phyloP scores from a whole-genome alignment of 139 green algal genomes.

The Microglena sp. region DNA sequence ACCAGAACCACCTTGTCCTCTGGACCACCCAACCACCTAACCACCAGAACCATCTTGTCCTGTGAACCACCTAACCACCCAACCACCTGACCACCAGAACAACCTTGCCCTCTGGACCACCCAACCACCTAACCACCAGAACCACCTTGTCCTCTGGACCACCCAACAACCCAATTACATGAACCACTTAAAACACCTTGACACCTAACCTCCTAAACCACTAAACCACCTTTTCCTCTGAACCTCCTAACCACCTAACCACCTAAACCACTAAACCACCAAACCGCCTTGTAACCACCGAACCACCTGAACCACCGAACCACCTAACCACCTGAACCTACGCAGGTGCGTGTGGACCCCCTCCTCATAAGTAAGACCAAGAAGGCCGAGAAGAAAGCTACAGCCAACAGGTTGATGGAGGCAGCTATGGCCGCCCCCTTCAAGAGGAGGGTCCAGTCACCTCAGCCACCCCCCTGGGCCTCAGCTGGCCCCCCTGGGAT shows the following conservation, averaged over 20 bases:
- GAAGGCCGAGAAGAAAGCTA: conserved; percentile 25
- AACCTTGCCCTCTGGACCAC: neutral
- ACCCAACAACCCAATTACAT: neutral
- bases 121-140: too few species aligned
- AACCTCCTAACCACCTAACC: neutral
- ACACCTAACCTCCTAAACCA: neutral
- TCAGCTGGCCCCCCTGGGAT: neutral
- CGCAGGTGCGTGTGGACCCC: conserved; percentile 31
- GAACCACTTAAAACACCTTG: neutral
- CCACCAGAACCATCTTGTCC: too few species aligned
- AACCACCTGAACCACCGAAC: neutral
- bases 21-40: too few species aligned
- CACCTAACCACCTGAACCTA: neutral
- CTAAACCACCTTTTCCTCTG: neutral
- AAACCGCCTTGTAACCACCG: neutral
- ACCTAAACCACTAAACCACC: neutral
- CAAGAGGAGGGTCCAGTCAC: neutral
- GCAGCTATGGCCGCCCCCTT: conserved; percentile 10
- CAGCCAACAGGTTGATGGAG: conserved; percentile 24
- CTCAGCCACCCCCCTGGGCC: neutral
- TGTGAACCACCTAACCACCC: too few species aligned
- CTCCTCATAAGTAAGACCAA: conserved; percentile 32
- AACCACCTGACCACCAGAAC: too few species aligned
- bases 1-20: too few species aligned
- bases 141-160: neutral